Base-by-base conservation (phyloP, 495 filamentous ascomycete genomes). In the Pyrenula aspistea region DNA sequence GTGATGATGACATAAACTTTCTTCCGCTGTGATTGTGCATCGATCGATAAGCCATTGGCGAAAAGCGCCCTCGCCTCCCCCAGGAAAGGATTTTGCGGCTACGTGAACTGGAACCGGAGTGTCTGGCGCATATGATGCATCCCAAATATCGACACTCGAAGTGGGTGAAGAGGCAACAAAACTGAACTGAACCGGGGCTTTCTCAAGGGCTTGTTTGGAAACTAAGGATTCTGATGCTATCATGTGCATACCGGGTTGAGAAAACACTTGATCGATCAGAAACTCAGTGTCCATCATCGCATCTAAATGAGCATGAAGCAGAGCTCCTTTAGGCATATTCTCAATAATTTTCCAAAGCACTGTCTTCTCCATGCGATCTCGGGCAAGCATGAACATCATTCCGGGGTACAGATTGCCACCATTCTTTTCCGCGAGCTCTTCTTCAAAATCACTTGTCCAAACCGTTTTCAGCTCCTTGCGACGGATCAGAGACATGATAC, bases 281-380 rank as follows among this genome's bases (percentile, higher is more conserved):
- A 81, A 92, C 58, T 88, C 85, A 51, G 88, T 77, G 63, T 96
- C 88, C 53, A 93, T 86, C 84, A 95, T 92, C 58, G 89, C 88
- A 65, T 93, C 86, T 55, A 93, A 68, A 70, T 96, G 89, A 4
- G 89, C 87, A 70, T 96, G 91, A 55, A 97, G 69, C 10, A 97
- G 76, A 2, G 87, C 83, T 2, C 93, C 93, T 65, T 98, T 97
- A 21, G 93, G 93, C 87, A 98, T 87, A 49, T 71, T 77, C 53
- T 83, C 76, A 2, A 96, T 79, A 55, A 96, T 93, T 59, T 79
- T 78, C 89, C 90, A 97, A 10, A 96, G 76, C 62, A 83, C 84
- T 3, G 87, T 91, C 60, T 76, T 75, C 66, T 92, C 87, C 82
- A 95, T 90, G 10, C 81, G 76, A 22, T 82, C 77, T 66, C 87